Evolutionary conservation across 192 early-diverging fungal genomes (phyloP).

Genomic region (Physocladia obscura): DNA sequence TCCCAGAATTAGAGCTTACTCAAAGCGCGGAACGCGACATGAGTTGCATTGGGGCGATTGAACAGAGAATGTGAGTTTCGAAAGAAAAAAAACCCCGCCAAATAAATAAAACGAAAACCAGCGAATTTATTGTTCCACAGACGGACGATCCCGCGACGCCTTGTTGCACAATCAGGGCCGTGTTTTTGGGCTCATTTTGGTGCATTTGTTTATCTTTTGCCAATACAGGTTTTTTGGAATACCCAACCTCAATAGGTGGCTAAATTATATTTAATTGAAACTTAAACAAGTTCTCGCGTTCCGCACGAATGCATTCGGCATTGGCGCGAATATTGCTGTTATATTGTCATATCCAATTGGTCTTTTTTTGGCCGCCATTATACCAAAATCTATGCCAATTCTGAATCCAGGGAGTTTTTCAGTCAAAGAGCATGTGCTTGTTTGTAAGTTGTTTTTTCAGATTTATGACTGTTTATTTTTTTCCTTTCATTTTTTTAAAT

Average conservation of each 20-base stretch:
- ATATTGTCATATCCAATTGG: slow-evolving; percentile 73
- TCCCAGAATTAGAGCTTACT: no score
- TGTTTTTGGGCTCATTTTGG: background rate
- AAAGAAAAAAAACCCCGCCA: no score
- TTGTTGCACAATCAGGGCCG: no score
- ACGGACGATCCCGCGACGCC: slow-evolving; percentile 29
- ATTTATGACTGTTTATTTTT: no score
- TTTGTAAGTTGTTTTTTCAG: slow-evolving; percentile 59
- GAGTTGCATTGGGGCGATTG: no score
- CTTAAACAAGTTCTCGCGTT: slow-evolving; percentile 32
- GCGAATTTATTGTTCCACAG: slow-evolving; percentile 15
- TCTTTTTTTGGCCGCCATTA: background rate
- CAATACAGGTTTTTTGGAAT: no score
- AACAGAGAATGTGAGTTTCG: no score
- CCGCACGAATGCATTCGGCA: slow-evolving; percentile 53
- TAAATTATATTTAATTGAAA: no score
- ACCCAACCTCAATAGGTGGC: no score
- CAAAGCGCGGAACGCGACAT: no score
- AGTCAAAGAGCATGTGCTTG: slow-evolving; percentile 87
- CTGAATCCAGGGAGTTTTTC: slow-evolving; percentile 84
- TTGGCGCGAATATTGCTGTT: slow-evolving; percentile 71
- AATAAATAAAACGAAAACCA: no score
- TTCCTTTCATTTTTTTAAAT: no score
- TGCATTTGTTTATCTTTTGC: background rate
- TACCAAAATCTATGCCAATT: slow-evolving; percentile 36